Evolutionary conservation across 2,329 filamentous ascomycete genomes (phyloP).

Genomic region (Aspergillus neoniger): DNA sequence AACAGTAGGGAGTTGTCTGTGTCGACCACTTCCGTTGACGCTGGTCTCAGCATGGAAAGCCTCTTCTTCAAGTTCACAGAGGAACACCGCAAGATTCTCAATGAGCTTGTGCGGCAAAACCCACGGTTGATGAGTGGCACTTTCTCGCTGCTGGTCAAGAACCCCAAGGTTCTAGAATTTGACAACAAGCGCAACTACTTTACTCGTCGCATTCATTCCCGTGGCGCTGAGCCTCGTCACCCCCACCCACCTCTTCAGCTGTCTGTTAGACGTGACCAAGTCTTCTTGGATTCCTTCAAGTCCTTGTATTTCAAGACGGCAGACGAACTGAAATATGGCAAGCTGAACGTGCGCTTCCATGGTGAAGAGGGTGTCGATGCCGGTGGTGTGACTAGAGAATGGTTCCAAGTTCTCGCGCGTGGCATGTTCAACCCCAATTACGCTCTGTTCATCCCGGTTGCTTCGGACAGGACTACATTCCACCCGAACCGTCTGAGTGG

Average conservation of each 20-base stretch:
- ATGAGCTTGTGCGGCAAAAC: conserved; percentile 94
- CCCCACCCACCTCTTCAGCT: conserved; percentile 79
- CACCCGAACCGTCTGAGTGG: conserved; percentile 93
- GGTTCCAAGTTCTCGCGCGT: conserved; percentile 95
- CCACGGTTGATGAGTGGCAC: conserved; percentile 98
- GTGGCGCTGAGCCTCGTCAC: conserved; percentile 69
- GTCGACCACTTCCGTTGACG: conserved; percentile 76
- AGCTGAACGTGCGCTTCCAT: conserved; percentile 95
- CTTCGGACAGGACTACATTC: conserved; percentile 96
- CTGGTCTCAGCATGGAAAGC: conserved; percentile 69
- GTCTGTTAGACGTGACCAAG: conserved; percentile 85
- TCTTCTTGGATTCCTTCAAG: conserved; percentile 98
- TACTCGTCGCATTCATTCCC: conserved; percentile 83
- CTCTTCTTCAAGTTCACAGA: conserved; percentile 98
- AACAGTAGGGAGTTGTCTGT: conserved; percentile 68
- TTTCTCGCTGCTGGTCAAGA: conserved; percentile 93
- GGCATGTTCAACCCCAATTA: conserved; percentile 99
- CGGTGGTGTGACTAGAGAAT: conserved; percentile 94
- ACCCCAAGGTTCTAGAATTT: conserved; percentile 97
- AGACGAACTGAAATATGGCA: conserved; percentile 98
- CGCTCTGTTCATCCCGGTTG: conserved; percentile 92
- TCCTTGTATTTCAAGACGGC: conserved; percentile 96
- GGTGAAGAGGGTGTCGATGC: conserved; percentile 97
- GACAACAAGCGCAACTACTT: conserved; percentile 99
- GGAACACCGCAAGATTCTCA: conserved; percentile 94